Evolutionary conservation across 768 basidiomycete genomes (phyloP).

Genomic region (Boletus rubescentipes): DNA sequence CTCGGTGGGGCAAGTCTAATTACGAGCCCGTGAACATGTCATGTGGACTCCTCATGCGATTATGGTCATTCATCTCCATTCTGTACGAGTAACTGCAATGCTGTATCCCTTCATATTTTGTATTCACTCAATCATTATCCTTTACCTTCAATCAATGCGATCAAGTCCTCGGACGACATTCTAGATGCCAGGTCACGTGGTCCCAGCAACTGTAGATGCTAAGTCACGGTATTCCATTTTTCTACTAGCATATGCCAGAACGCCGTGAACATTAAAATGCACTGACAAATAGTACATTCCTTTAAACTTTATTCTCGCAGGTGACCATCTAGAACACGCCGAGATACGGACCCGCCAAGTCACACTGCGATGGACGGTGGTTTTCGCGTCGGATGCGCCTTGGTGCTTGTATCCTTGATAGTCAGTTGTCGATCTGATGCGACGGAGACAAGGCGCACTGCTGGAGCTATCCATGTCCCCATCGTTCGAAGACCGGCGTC

Average conservation of each 20-base stretch:
- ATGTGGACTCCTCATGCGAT: not conserved
- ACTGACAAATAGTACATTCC: not conserved
- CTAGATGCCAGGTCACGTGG: constrained; percentile 9
- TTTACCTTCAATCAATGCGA: constrained; percentile 1
- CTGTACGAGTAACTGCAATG: constrained; percentile 17
- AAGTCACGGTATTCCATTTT: not conserved
- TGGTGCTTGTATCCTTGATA: constrained; percentile 7
- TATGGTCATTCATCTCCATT: constrained; percentile 5
- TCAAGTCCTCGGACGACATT: not conserved
- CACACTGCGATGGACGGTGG: constrained; percentile 9
- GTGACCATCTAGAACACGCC: not conserved
- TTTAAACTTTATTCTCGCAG: not conserved
- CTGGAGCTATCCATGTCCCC: constrained; percentile 27
- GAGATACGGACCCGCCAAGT: not conserved
- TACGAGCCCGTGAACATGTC: constrained; percentile 24
- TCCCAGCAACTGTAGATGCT: not conserved
- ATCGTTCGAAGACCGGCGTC: constrained; percentile 10
- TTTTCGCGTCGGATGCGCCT: constrained; percentile 3
- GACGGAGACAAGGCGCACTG: constrained; percentile 1
- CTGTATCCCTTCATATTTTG: constrained; percentile 6
- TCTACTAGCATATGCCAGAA: not conserved
- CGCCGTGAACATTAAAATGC: not conserved
- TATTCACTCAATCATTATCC: constrained; percentile 3
- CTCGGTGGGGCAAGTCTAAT: constrained; percentile 23
- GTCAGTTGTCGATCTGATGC: not conserved